phyloP scores from a whole-genome alignment of 495 filamentous ascomycete genomes.

The Xylaria grammica region DNA sequence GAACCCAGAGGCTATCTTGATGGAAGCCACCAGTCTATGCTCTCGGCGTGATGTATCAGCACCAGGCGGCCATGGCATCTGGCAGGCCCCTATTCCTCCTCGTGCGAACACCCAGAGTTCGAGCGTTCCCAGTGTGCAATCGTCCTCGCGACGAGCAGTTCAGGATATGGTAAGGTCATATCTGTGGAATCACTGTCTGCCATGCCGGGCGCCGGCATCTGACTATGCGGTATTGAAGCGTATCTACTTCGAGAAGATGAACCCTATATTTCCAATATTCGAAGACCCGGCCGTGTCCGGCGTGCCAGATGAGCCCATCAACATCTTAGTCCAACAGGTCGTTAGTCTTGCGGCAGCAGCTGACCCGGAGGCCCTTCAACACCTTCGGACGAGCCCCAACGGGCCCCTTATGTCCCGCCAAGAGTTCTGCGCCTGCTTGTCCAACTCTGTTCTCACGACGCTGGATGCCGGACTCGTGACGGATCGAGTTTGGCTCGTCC shows the following conservation, averaged over 20 bases:
- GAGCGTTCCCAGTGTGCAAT: conserved; percentile 26
- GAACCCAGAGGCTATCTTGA: conserved; percentile 59
- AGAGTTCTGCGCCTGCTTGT: conserved; percentile 45
- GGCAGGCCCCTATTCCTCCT: conserved; percentile 34
- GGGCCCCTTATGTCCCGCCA: conserved; percentile 34
- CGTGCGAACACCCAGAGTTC: conserved; percentile 12
- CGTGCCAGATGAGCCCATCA: conserved; percentile 31
- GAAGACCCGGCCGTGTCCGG: conserved; percentile 27
- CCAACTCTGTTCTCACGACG: conserved; percentile 38
- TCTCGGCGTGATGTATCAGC: conserved; percentile 42
- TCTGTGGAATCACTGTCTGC: conserved; percentile 42
- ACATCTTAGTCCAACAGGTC: conserved; percentile 45
- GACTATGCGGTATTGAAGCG: conserved; percentile 42
- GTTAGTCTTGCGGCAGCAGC: conserved; percentile 59
- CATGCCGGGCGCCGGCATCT: conserved; percentile 39
- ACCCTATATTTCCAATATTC: conserved; percentile 57
- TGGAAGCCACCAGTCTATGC: conserved; percentile 48
- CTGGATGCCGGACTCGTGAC: conserved; percentile 39
- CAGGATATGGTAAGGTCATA: conserved; percentile 41
- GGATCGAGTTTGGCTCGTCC: conserved; percentile 38
- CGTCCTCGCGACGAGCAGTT: conserved; percentile 33
- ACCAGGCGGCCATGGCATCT: conserved; percentile 44
- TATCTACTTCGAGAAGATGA: conserved; percentile 52
- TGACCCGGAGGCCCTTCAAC: conserved; percentile 45
- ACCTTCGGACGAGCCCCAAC: conserved; percentile 35